Evolutionary conservation across 345 rosid genomes (phyloP).

Genomic region (Aegle marmelos): DNA sequence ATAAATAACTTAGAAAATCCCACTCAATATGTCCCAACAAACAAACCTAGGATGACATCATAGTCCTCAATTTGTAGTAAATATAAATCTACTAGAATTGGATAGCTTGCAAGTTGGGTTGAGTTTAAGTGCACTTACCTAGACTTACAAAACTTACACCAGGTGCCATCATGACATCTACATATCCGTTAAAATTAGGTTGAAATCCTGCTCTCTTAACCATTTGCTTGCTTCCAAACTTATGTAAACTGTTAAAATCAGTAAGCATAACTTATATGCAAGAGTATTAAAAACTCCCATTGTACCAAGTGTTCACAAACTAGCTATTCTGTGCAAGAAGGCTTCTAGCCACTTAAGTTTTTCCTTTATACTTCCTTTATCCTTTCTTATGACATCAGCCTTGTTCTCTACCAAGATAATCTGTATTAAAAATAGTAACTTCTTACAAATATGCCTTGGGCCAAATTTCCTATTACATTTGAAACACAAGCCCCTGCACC

Average conservation of each 20-base stretch:
- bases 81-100: neutral
- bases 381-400: neutral
- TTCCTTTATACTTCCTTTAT: neutral
- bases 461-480: neutral
- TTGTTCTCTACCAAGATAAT: neutral
- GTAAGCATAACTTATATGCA: neutral
- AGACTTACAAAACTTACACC: neutral
- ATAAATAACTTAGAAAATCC: too few species aligned
- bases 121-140: neutral
- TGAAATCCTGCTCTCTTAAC: neutral
- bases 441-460: neutral
- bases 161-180: neutral
- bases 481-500: neutral
- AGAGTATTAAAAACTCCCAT: neutral
- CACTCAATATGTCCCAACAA: too few species aligned
- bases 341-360: neutral
- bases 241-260: neutral
- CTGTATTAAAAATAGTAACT: neutral
- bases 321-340: neutral
- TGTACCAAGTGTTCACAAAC: neutral
- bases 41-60: too few species aligned
- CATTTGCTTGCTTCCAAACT: neutral
- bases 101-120: neutral
- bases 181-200: too few species aligned
- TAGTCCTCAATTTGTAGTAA: too few species aligned